phyloP scores from a whole-genome alignment of 75 land plant genomes.

The Larix kaempferi region DNA sequence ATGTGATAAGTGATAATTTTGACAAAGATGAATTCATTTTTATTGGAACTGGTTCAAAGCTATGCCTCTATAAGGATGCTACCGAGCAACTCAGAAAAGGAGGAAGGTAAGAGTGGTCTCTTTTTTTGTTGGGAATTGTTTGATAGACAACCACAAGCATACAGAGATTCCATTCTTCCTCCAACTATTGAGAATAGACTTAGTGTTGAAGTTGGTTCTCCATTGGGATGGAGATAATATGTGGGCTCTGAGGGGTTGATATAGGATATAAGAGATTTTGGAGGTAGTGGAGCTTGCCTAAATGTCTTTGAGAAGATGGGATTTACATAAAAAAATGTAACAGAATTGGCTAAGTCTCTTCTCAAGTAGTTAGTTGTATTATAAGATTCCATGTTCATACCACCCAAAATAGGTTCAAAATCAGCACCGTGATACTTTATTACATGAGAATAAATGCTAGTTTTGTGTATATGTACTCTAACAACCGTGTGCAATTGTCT shows the following conservation, averaged over 20 bases:
- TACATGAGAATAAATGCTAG: too few species aligned
- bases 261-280: conserved; percentile 52
- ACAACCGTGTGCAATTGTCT: too few species aligned
- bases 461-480: too few species aligned
- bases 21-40: conserved; percentile 47
- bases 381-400: too few species aligned
- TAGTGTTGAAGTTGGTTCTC: conserved; percentile 79
- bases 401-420: too few species aligned
- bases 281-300: conserved; percentile 43
- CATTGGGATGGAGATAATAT: conserved; percentile 73
- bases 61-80: conserved; percentile 63
- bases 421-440: too few species aligned
- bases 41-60: conserved; percentile 78
- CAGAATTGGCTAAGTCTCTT: conserved; percentile 18
- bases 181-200: conserved; percentile 50
- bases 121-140: conserved; percentile 82
- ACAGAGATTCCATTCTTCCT: conserved; percentile 67
- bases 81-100: conserved; percentile 57
- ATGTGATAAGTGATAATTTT: conserved; percentile 74
- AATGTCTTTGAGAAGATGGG: conserved; percentile 79
- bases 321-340: conserved; percentile 61
- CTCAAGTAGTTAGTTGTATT: neutral
- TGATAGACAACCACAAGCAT: conserved; percentile 57
- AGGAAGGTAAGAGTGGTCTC: conserved; percentile 76
- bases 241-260: conserved; percentile 65